These are phyloP conservation scores for Elaeagnus macrophylla DNA, from an alignment of 306 rosid species.

Conservation along the genomic window DNA sequence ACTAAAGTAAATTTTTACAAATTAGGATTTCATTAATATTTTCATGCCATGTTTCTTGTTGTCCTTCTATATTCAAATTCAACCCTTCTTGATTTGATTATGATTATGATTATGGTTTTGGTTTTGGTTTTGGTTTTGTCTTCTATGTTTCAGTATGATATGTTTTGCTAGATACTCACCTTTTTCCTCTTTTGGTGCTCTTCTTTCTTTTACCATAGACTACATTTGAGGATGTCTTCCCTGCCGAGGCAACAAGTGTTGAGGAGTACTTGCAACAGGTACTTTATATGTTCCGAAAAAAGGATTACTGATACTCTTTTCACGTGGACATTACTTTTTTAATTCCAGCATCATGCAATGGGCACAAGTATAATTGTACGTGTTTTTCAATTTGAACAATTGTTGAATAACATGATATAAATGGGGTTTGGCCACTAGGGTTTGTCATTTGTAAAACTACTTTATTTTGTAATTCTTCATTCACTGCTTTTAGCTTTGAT, in stretches of 20 bases:
- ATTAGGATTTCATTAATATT: too few relatives aligned
- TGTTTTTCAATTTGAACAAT: background rate
- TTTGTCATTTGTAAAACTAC: too few relatives aligned
- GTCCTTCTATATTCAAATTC: too few relatives aligned
- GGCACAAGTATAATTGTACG: background rate
- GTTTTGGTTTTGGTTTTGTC: too few relatives aligned
- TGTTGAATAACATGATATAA: too few relatives aligned
- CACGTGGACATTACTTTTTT: background rate
- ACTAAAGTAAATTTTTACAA: too few relatives aligned
- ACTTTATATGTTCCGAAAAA: slow-evolving; percentile 16
- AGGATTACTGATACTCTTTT: slow-evolving; percentile 1
- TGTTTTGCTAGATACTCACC: slow-evolving; percentile 14
- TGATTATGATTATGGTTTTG: too few relatives aligned
- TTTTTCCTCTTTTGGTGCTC: slow-evolving; percentile 5
- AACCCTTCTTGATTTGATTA: too few relatives aligned
- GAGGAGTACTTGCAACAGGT: slow-evolving; percentile 99
- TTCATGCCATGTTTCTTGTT: too few relatives aligned
- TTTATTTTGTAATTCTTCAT: too few relatives aligned
- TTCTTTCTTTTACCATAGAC: slow-evolving; percentile 40
- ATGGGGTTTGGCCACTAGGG: too few relatives aligned
- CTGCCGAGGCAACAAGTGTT: slow-evolving; percentile 92
- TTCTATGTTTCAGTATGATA: too few relatives aligned
- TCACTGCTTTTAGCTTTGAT: background rate
- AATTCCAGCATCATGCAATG: background rate
- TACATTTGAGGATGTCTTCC: slow-evolving; percentile 96